Percentiles rank a stretch among this genome's conserved stretches.
Conservation (phyloP, 2,329 filamentous ascomycete genomes). For the Hymenoscyphus occultus region DNA sequence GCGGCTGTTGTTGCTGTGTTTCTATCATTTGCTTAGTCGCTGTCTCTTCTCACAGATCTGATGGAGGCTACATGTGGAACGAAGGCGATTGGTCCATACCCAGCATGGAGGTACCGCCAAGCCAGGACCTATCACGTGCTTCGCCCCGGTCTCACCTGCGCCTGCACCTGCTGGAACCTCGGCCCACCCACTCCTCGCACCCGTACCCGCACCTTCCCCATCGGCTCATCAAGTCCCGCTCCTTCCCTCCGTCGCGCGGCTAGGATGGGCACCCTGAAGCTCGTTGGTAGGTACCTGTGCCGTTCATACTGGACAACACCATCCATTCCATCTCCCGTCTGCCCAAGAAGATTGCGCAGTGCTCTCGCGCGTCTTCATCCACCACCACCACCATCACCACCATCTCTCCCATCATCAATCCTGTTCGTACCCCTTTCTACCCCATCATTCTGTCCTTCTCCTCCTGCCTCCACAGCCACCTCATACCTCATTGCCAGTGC, state of each 20-base stretch:
- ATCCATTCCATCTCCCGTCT: background rate
- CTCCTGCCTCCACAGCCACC: background rate
- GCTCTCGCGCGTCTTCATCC: background rate
- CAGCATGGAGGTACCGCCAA: too few species aligned
- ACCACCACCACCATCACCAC: slow-evolving; percentile 7
- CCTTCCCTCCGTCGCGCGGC: background rate
- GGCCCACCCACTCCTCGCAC: too few species aligned
- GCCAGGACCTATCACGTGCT: too few species aligned
- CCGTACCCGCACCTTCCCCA: background rate
- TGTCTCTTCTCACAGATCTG: too few species aligned
- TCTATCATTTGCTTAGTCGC: too few species aligned
- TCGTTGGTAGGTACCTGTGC: background rate
- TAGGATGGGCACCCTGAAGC: background rate
- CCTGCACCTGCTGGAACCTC: too few species aligned
- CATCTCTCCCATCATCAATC: slow-evolving; percentile 24
- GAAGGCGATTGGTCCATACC: too few species aligned
- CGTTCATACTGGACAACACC: background rate
- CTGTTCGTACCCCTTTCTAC: slow-evolving; percentile 36
- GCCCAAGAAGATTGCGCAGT: background rate
- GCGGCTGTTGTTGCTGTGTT: too few species aligned
- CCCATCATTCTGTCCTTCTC: slow-evolving; percentile 15
- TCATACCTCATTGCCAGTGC: slow-evolving; percentile 15
- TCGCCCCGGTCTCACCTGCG: too few species aligned
- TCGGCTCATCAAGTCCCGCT: background rate
- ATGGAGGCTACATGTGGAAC: too few species aligned